Evolutionary conservation across 192 early-diverging fungal species (phyloP).

Genomic region (Coemansia sp.): DNA sequence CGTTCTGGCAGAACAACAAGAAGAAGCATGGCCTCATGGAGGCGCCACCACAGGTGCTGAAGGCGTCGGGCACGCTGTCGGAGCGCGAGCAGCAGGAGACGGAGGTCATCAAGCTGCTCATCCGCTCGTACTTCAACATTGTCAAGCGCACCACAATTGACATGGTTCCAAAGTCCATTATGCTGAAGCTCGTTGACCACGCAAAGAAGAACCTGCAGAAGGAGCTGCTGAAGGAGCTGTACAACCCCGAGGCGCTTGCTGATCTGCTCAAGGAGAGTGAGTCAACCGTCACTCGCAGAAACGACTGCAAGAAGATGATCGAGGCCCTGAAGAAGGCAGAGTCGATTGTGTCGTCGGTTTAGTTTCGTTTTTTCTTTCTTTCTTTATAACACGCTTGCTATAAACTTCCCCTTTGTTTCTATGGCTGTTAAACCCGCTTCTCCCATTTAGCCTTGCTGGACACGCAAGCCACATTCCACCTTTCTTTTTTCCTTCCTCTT

Average conservation of each 20-base stretch:
- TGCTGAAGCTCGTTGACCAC: slow-evolving; percentile 92
- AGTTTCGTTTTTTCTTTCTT: background rate
- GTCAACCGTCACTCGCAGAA: slow-evolving; percentile 81
- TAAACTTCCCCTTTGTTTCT: no score
- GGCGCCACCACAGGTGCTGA: slow-evolving; percentile 68
- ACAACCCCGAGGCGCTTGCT: slow-evolving; percentile 92
- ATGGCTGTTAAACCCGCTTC: no score
- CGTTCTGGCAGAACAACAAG: slow-evolving; percentile 88
- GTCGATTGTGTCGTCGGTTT: slow-evolving; percentile 49
- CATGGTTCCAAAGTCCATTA: slow-evolving; percentile 97
- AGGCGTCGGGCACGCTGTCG: slow-evolving; percentile 91
- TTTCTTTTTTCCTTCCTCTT: no score
- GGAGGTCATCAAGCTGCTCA: slow-evolving; percentile 97
- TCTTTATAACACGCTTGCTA: background rate
- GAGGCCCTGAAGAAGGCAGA: slow-evolving; percentile 65
- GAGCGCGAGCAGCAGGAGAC: slow-evolving; percentile 98
- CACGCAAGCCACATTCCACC: no score
- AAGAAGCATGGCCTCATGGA: slow-evolving; percentile 73
- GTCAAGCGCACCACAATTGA: slow-evolving; percentile 97
- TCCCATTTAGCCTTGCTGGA: no score
- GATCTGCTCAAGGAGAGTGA: slow-evolving; percentile 97
- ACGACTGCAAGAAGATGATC: slow-evolving; percentile 99
- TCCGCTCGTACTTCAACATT: slow-evolving; percentile 98
- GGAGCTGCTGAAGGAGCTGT: slow-evolving; percentile 92
- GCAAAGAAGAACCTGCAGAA: slow-evolving; percentile 94